phyloP scores from a whole-genome alignment of 2,329 filamentous ascomycete species.

The Colletotrichum liriopes region DNA sequence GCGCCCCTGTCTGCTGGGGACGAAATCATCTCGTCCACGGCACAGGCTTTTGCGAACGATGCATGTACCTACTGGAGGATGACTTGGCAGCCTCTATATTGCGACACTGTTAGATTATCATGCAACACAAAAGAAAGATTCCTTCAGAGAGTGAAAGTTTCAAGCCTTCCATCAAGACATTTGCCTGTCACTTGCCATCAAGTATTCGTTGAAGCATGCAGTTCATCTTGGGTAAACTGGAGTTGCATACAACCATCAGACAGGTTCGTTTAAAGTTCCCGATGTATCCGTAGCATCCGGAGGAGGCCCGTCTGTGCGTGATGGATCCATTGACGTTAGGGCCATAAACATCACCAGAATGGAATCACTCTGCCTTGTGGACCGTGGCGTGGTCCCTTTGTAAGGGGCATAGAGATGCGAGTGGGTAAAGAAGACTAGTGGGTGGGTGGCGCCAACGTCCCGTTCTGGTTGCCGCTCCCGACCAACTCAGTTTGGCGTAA shows the following conservation, averaged over 20 bases:
- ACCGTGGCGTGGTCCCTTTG: slow-evolving; percentile 10
- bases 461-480: slow-evolving; percentile 13
- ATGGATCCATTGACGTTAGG: background rate
- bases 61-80: background rate
- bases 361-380: slow-evolving; percentile 1
- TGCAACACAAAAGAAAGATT: background rate
- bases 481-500: slow-evolving; percentile 1
- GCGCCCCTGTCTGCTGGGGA: background rate
- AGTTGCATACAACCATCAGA: background rate
- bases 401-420: too few species aligned
- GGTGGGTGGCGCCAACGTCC: slow-evolving; percentile 18
- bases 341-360: slow-evolving; percentile 10
- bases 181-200: background rate
- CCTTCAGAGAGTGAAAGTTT: background rate
- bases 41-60: background rate
- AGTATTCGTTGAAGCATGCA: background rate
- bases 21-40: background rate
- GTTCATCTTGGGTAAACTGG: slow-evolving; percentile 24
- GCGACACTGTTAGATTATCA: background rate
- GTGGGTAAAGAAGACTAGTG: background rate
- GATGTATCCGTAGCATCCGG: slow-evolving; percentile 15
- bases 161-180: background rate
- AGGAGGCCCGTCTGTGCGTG: slow-evolving; percentile 26
- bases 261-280: slow-evolving; percentile 33
- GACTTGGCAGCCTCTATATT: background rate